Evolutionary conservation across 331 rosid species (phyloP).

Genomic region (Spiraea crenata): DNA sequence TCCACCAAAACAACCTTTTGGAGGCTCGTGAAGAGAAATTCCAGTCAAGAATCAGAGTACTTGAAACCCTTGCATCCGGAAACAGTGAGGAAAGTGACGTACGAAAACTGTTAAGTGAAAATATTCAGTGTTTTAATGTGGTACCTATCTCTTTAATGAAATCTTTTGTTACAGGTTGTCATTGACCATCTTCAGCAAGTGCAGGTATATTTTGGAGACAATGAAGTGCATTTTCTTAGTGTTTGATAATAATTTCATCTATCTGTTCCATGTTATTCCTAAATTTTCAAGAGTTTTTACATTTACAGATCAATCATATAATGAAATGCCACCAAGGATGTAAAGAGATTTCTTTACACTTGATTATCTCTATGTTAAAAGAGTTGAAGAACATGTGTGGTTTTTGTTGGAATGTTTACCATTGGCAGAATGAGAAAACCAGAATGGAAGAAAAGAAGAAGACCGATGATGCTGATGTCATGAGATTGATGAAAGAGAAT

Average conservation of each 20-base stretch:
- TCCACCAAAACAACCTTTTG: constrained; percentile 74
- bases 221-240: background rate
- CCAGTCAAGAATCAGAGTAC: constrained; percentile 74
- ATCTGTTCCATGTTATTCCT: background rate
- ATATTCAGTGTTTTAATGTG: background rate
- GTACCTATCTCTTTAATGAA: constrained; percentile 4
- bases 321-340: background rate
- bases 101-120: constrained; percentile 3
- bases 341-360: background rate
- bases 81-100: constrained; percentile 58
- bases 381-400: background rate
- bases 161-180: constrained; percentile 23
- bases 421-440: constrained; percentile 52
- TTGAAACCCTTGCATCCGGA: constrained; percentile 76
- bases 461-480: constrained; percentile 36
- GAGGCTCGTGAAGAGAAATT: constrained; percentile 86
- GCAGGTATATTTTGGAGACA: constrained; percentile 34
- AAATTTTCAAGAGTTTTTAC: background rate
- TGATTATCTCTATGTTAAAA: background rate
- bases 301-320: background rate
- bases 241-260: background rate
- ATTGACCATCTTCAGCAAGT: constrained; percentile 38
- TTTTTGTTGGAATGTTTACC: constrained; percentile 19
- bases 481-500: constrained; percentile 44
- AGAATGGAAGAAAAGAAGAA: constrained; percentile 36